Evolutionary conservation across 2,329 filamentous ascomycete species (phyloP), one percentile per base, ranked within the genome.

Genomic region (Xylariaceae sp.): DNA sequence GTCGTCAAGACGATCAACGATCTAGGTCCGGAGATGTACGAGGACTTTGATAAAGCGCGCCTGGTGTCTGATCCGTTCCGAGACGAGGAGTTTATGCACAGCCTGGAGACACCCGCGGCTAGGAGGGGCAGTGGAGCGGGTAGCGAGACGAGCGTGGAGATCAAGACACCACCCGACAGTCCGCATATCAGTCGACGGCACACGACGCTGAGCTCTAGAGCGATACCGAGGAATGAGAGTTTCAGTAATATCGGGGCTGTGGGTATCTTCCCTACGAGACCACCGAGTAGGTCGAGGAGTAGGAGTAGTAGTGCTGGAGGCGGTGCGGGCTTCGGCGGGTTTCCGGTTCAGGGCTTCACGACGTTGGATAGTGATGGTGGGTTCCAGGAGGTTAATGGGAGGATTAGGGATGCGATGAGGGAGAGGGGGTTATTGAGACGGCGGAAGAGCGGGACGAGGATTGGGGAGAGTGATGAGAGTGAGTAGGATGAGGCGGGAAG

Each of bases 1-100:
- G 91, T 99, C 38, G 96, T 92, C 1, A 84, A 94, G 3, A 79
- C 96, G 43, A 96, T 99, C 77, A 97, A 99, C 71, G 90, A 89
- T 16, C 84, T 99, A 12, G 94, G 94, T 0, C 94, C 94, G 0
- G 92, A 97, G 67, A 87, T 99, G 75, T 99, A 95, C 74, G 87
- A 91, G n/a, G 94, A 99, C 74, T 99, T 96, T 66, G 89, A 94
- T 63, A 81, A 86, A 56, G 80, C 83, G 12, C 83, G 90, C 33
- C 81, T 94, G 51, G 75, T 93, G 31, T 75, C 78, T 3, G 82
- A 86, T 57, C 73, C 80, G 1, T 71, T 74, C 57, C 73, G 60
- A 22, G 59, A 56, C 17, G 59, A 65, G n/a, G 61, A 63, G 6
- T 52, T 53, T 34, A 55, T 63, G 40, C 60, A 54, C 45, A 59